Conservation (phyloP, 495 filamentous ascomycete species). For the Penicillium psychrofluorescens region DNA sequence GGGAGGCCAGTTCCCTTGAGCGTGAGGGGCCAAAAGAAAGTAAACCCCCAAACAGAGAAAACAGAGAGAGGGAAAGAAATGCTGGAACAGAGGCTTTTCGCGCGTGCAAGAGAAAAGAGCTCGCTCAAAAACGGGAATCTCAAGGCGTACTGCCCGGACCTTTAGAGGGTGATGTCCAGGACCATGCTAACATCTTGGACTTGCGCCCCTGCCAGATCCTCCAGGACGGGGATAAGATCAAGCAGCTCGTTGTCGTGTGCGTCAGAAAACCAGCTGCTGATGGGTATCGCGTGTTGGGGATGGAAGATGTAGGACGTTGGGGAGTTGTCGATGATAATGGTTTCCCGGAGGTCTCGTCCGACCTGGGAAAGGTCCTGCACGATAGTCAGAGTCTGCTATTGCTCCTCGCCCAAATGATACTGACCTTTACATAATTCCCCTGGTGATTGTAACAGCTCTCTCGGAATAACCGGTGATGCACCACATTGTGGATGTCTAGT, state of each 20-base stretch:
- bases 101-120: conserved; percentile 16
- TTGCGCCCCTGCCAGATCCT: conserved; percentile 82
- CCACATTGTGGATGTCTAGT: conserved; percentile 92
- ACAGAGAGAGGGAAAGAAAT: conserved; percentile 11
- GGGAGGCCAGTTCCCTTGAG: conserved; percentile 19
- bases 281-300: conserved; percentile 96
- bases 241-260: conserved; percentile 98
- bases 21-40: neutral
- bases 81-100: conserved; percentile 21
- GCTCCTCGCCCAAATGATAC: neutral
- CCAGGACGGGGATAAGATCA: conserved; percentile 95
- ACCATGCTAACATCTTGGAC: conserved; percentile 96
- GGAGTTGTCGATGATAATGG: conserved; percentile 99
- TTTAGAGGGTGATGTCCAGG: conserved; percentile 84
- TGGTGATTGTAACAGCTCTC: conserved; percentile 99
- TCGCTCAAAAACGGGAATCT: conserved; percentile 27
- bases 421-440: conserved; percentile 94
- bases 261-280: conserved; percentile 99
- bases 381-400: conserved; percentile 7
- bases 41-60: too few relatives aligned
- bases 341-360: conserved; percentile 90
- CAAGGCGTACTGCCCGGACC: conserved; percentile 17
- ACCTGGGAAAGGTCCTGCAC: conserved; percentile 85
- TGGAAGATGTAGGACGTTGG: conserved; percentile 99
- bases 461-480: conserved; percentile 93